phyloP scores from a whole-genome alignment of 148 eudicot species.

The Rhododendron williamsianum region DNA sequence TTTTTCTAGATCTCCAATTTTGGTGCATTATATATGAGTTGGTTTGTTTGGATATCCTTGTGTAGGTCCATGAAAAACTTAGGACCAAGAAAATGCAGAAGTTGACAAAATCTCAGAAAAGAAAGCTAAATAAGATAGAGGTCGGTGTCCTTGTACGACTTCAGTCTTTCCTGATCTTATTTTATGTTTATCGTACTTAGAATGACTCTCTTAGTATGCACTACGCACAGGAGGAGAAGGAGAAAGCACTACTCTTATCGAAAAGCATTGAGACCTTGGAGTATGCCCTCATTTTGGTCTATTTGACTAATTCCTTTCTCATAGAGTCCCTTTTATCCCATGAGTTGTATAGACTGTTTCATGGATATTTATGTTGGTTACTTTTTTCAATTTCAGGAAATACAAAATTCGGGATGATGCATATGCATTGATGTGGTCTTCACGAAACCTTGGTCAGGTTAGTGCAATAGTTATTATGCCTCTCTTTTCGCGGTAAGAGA shows the following conservation, averaged over 20 bases:
- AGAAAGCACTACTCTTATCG: constrained; percentile 42
- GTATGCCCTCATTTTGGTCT: constrained; percentile 35
- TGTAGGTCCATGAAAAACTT: constrained; percentile 21
- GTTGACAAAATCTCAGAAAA: constrained; percentile 65
- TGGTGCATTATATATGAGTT: background rate
- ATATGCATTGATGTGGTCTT: constrained; percentile 60
- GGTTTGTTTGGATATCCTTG: constrained; percentile 5
- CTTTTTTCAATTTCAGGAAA: constrained; percentile 55
- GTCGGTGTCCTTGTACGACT: constrained; percentile 22
- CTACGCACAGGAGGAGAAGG: constrained; percentile 66
- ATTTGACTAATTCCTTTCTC: background rate
- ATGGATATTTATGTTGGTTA: background rate
- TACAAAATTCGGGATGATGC: constrained; percentile 54
- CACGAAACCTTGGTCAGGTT: constrained; percentile 85
- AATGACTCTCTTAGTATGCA: constrained; percentile 1
- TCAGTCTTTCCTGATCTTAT: background rate
- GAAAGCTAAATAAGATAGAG: constrained; percentile 69
- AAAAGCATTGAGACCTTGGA: constrained; percentile 65
- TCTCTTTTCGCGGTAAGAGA: background rate
- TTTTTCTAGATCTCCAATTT: background rate
- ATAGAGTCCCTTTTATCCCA: background rate
- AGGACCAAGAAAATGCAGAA: constrained; percentile 24
- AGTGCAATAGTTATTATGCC: constrained; percentile 8
- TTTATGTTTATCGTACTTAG: background rate
- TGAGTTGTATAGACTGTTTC: background rate